Evolutionary conservation across 352 stramenopile species (phyloP), one percentile per base, ranked within the genome.

Genomic region (Globisporangium carolinianum): DNA sequence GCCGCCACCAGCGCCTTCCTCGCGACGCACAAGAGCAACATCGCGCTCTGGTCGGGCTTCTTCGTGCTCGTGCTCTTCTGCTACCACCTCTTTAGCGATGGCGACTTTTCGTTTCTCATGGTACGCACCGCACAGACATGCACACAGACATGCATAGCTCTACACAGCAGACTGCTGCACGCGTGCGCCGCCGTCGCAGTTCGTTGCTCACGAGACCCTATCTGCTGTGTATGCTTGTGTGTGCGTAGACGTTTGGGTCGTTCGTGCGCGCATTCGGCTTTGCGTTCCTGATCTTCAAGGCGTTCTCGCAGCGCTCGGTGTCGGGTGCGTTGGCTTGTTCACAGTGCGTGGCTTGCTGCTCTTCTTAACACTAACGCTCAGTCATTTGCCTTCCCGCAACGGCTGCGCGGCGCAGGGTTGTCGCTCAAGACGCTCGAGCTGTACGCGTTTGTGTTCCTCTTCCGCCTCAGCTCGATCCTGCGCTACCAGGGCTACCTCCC

Each of bases 91-190:
- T 89, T 99, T 57, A 98, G 91, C 46, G 95, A 98, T 69, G 96
- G 96, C 38, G 97, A 99, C 72, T 99, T 99, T 71, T 99, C 95
- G 47, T 99, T 99, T 70, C 80, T 99, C 12, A 98, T 99, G 92
- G 89, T 97, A 53, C 51, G 60, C 50, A 18, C 36, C 24, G 24
- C 24, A 32, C 24, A 32, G 24, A 3, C 24, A 32, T 32, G 24
- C 24, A 32, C 24, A 32, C 24, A 32, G 24, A 32, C 24, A 32
- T 32, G 24, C 24, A 32, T 32, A 32, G 24, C 24, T 32, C 24
- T 32, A 3, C 24, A 32, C 24, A 32, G 24, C 24, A 32, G 24
- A 32, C 24, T 32, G 24, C 24, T 32, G 24, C 24, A 32, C 24
- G 24, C 24, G 24, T 32, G 49, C 5, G n/a, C 11, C 17, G 14